Base-by-base conservation (phyloP, 352 stramenopile species). In the Phytophthora boehmeriae region DNA sequence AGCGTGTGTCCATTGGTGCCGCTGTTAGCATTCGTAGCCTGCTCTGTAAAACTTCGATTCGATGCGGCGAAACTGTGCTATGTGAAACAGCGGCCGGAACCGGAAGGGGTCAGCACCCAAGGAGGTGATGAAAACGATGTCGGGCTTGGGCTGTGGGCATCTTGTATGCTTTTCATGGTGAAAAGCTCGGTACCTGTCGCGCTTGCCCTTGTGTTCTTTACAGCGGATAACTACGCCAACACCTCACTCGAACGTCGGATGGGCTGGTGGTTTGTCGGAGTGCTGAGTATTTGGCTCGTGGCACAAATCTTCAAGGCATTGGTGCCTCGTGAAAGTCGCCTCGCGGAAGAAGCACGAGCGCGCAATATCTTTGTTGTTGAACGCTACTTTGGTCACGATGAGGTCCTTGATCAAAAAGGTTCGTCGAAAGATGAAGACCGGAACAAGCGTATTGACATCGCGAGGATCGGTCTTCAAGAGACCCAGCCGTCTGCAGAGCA, bases 61-160 rank as follows among this genome's bases (percentile, higher is more conserved):
- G 73, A 86, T 36, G 78, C 76, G 13, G 61, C 79, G 5, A 63
- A 84, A 2, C 47, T 86, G 8, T 84, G 73, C 41, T 66, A 61
- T n/a, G 69, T 75, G 22, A 54, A 55, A 6, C 78, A 74, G 25
- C 76, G 78, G 9, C 78, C 78, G 0, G 54, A 73, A 19, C 78
- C 78, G 16, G 61, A 76, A 0, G 34, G 42, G 13, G 59, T 58
- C 16, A 30, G 70, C 25, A 25, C 32, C 44, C 19, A 10, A 25
- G 45, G 16, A 59, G 8, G 30, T 63, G 11, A 49, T 38, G 38
- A 58, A 30, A 9, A 54, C 51, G 17, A 63, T 25, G 30, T 45
- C 46, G 56, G 52, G 6, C 16, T 70, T n/a, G 43, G 60, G 17
- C 52, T 66, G 11, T 87, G 78, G 78, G 55, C 61, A 17, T 48